Evolutionary conservation across 2,329 filamentous ascomycete species (phyloP).

Genomic region (Aotearoamyces nothofagi): DNA sequence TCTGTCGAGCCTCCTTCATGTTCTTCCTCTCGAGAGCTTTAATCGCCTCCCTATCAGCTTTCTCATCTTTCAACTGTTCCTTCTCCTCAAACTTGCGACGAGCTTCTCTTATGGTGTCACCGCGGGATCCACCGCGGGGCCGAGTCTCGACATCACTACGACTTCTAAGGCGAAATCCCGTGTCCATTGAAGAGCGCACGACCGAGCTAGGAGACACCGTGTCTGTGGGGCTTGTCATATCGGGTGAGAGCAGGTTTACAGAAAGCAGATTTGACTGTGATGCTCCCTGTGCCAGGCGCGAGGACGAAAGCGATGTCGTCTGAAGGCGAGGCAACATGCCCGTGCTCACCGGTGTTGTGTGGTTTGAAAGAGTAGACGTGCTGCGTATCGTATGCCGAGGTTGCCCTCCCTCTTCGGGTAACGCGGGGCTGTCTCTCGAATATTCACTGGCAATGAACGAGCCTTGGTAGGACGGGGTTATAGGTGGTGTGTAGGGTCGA

Average conservation of each 20-base stretch:
- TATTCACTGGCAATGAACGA: constrained; percentile 36
- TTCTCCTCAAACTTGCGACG: constrained; percentile 48
- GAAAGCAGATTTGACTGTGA: constrained; percentile 14
- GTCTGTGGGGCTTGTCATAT: constrained; percentile 13
- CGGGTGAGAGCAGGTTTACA: constrained; percentile 7
- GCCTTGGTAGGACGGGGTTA: constrained; percentile 35
- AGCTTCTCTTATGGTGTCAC: constrained; percentile 42
- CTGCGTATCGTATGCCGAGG: constrained; percentile 11
- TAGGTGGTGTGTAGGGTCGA: constrained; percentile 41
- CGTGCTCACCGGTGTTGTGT: constrained; percentile 9
- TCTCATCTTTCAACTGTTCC: constrained; percentile 45
- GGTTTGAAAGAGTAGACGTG: constrained; percentile 13
- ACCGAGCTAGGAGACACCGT: constrained; percentile 29
- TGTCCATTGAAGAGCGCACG: constrained; percentile 42
- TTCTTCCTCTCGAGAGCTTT: constrained; percentile 42
- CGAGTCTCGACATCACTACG: constrained; percentile 43
- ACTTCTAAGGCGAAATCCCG: constrained; percentile 41
- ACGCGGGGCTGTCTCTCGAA: constrained; percentile 17
- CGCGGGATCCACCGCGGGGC: constrained; percentile 37
- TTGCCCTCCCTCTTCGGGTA: constrained; percentile 17
- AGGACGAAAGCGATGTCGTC: constrained; percentile 14
- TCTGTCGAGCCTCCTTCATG: constrained; percentile 35
- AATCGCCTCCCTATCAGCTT: constrained; percentile 42
- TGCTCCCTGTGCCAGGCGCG: constrained; percentile 12
- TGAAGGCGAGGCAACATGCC: constrained; percentile 8